A percentile compares a stretch with the other conserved stretches of the same genome.
These are phyloP conservation scores for Leccinum subatratum DNA, from an alignment of 1,284 basidiomycete species.

Conservation along the genomic window DNA sequence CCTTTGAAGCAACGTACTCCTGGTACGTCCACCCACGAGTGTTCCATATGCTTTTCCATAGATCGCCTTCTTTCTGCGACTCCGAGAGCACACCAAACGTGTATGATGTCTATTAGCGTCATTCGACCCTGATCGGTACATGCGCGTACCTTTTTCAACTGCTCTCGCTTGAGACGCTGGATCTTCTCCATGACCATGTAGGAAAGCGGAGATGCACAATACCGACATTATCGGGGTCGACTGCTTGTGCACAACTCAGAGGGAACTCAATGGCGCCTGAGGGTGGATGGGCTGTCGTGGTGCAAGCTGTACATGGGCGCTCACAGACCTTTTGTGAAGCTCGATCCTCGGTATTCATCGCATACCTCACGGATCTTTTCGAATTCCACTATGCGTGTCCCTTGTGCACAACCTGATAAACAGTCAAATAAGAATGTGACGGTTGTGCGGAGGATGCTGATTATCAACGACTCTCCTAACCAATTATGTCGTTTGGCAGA, in stretches of 20 bases:
- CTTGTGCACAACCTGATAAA: constrained; percentile 69
- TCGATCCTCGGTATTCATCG: constrained; percentile 79
- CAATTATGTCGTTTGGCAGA: constrained; percentile 67
- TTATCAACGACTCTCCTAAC: constrained; percentile 75
- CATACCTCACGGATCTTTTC: constrained; percentile 82
- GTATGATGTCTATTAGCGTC: neutral
- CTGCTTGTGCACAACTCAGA: constrained; percentile 74
- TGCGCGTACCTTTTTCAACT: neutral
- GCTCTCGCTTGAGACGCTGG: neutral
- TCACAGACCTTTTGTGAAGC: constrained; percentile 55
- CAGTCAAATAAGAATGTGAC: constrained; percentile 6
- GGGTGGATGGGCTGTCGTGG: constrained; percentile 7
- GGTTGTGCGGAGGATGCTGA: neutral
- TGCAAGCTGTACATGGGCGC: neutral
- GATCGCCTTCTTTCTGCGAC: too few relatives aligned
- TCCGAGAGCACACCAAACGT: neutral
- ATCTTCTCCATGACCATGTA: neutral
- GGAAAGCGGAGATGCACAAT: constrained; percentile 20
- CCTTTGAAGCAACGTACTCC: too few relatives aligned
- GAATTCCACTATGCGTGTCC: constrained; percentile 78
- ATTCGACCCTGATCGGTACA: neutral
- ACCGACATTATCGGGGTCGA: constrained; percentile 80
- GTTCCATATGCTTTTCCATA: too few relatives aligned
- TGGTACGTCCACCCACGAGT: too few relatives aligned
- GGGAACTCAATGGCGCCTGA: constrained; percentile 84